These are phyloP conservation scores for Coniophora puteana DNA, from an alignment of 1,284 basidiomycete genomes.

Conservation along the genomic window DNA sequence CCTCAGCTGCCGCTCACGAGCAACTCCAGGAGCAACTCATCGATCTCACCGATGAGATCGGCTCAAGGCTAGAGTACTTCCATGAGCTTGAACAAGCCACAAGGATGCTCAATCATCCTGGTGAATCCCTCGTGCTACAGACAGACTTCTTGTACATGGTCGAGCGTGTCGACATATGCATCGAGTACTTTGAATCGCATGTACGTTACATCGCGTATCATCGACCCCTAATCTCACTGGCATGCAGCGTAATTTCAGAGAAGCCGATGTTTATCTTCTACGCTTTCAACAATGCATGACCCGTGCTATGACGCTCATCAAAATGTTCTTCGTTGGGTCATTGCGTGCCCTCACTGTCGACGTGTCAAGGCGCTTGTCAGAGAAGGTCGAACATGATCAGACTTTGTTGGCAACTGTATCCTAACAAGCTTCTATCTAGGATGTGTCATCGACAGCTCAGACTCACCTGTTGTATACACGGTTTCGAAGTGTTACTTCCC, in stretches of 20 bases:
- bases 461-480: conserved; percentile 87
- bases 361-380: conserved; percentile 66
- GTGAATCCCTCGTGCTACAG: conserved; percentile 84
- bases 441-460: conserved; percentile 79
- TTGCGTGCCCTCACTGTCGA: conserved; percentile 73
- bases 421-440: conserved; percentile 36
- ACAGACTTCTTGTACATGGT: conserved; percentile 93
- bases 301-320: conserved; percentile 92
- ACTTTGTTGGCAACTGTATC: neutral
- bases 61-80: conserved; percentile 81
- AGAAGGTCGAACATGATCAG: conserved; percentile 48
- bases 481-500: conserved; percentile 69
- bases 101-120: conserved; percentile 88
- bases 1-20: conserved; percentile 1
- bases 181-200: conserved; percentile 82
- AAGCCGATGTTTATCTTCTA: conserved; percentile 87
- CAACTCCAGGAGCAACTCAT: conserved; percentile 63
- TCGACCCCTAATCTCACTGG: neutral
- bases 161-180: conserved; percentile 87
- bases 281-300: conserved; percentile 96
- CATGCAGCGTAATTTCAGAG: conserved; percentile 78
- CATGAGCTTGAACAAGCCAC: conserved; percentile 88
- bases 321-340: conserved; percentile 88
- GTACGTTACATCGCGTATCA: conserved; percentile 42
- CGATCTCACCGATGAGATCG: conserved; percentile 76